phyloP scores from a whole-genome alignment of 2,329 filamentous ascomycete genomes.

The Phialophora verrucosa region DNA sequence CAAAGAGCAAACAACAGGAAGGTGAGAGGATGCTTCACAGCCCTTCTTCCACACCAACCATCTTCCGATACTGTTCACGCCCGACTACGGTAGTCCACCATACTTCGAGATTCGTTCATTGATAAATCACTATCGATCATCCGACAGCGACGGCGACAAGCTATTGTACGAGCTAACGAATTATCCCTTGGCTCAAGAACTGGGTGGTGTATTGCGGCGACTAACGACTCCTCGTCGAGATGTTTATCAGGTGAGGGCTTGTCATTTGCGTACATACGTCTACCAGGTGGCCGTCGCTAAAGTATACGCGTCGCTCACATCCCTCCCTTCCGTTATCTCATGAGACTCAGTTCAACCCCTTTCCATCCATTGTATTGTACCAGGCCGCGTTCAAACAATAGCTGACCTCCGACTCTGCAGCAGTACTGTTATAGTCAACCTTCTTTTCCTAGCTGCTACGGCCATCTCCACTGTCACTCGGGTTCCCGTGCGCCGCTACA shows the following conservation, averaged over 20 bases:
- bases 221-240: not conserved
- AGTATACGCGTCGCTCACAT: not conserved
- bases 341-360: not conserved
- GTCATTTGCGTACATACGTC: not conserved
- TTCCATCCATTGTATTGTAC: not conserved
- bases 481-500: slow-evolving; percentile 61
- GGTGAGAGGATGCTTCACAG: not conserved
- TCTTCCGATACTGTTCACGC: not conserved
- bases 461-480: slow-evolving; percentile 44
- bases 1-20: slow-evolving; percentile 18
- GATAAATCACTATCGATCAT: not conserved
- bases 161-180: not conserved
- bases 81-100: not conserved
- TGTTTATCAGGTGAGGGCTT: slow-evolving; percentile 1
- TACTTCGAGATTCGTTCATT: not conserved
- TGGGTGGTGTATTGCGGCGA: not conserved
- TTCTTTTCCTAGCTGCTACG: slow-evolving; percentile 42
- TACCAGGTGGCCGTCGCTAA: not conserved
- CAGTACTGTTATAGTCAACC: slow-evolving; percentile 12
- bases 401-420: not conserved
- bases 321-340: not conserved
- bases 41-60: not conserved
- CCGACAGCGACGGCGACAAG: not conserved
- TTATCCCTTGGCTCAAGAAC: not conserved
- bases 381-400: not conserved